Base-by-base conservation (phyloP, 495 filamentous ascomycete genomes). In the Aspergillus ostianus region DNA sequence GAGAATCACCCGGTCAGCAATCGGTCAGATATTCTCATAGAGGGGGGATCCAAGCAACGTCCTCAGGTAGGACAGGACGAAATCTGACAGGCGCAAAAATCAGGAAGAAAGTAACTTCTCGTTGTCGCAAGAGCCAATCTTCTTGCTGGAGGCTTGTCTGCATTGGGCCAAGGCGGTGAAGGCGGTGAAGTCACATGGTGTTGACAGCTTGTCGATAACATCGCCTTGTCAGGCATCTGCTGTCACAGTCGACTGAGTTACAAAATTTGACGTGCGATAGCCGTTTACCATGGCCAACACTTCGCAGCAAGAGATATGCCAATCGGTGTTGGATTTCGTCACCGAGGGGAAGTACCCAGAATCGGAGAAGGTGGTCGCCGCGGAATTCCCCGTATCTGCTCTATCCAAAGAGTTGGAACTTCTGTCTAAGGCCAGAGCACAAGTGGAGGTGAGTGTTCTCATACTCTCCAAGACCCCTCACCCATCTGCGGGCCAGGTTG, bases 301-400 rank as follows among this genome's bases (percentile, higher is more conserved):
- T 26, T 68, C 74, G 15, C 60, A 72, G 47, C 55, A 69, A 51
- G 71, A 77, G 47, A 69, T 93, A 58, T 85, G 85, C 56, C 79
- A 85, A 58, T 87, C 88, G 0, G 75, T 96, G 23, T 82, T 95
- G 41, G 77, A 86, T 51, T 93, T 90, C 66, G 83, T 91, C 41
- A 69, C 85, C n/a, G 72, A 87, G 46, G 87, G 89, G 47, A 63
- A 72, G 20, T 96, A 92, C 68, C 91, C 92, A 7, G 88, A 90
- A 6, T 75, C 78, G 26, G 90, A 95, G 67, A 78, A 82, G 23
- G 67, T 90, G 29, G 81, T 89, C 18, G 84, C 89, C 4, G 82
- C 88, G 29, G 74, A 81, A 20, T 72, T 93, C 47, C 77, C 85
- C 44, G 67, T 83, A 4, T 72, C 79, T 30, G 80, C 81, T 56